Base-by-base conservation (phyloP, 129 eudicot species). In the Logfia minima region DNA sequence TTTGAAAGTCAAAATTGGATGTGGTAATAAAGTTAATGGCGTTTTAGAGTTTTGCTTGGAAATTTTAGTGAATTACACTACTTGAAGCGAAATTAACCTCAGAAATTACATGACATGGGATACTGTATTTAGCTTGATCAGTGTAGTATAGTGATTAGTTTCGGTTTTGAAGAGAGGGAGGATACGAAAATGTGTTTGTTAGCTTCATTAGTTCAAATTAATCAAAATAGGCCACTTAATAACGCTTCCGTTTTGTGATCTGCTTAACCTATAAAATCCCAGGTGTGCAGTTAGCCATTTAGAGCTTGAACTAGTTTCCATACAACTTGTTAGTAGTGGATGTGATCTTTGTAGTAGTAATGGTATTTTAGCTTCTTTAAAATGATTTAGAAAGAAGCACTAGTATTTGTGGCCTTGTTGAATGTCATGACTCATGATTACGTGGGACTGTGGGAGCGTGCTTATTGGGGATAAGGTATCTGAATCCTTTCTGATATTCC, bases 371-470 rank as follows among this genome's bases (percentile, higher is more conserved):
- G 73, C 22, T 51, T 67, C 11, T 69, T 23, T 78, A 39, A 68
- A 37, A 70, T 78, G 58, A 9, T 69, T 24, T 55, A 23, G 66
- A 48, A 66, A 48, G 72, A 76, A 34, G 52, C 8, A 69, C 22
- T 17, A 19, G 23, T 37, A 37, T 69, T 56, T 58, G 32, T n/a
- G 39, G 66, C 16, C 76, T 39, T 77, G 58, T 41, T 59, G 37
- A 31, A 62, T 63, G 43, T 17, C 71, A 75, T 75, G 61, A 75
- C 21, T 24, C 71, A 75, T 75, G 61, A 75, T 51, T 24, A 23
- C 48, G 13, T 41, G 48, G 41, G 41, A 37, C 9, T 2, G 48
- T 41, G 48, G 41, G 41, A 37, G 41, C 0, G 48, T 41, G 48
- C 48, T 31, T 29, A 43, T 17, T 17, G 62, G 13, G 19, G 79